phyloP scores from a whole-genome alignment of 768 basidiomycete species.

The Agaricus blazei region DNA sequence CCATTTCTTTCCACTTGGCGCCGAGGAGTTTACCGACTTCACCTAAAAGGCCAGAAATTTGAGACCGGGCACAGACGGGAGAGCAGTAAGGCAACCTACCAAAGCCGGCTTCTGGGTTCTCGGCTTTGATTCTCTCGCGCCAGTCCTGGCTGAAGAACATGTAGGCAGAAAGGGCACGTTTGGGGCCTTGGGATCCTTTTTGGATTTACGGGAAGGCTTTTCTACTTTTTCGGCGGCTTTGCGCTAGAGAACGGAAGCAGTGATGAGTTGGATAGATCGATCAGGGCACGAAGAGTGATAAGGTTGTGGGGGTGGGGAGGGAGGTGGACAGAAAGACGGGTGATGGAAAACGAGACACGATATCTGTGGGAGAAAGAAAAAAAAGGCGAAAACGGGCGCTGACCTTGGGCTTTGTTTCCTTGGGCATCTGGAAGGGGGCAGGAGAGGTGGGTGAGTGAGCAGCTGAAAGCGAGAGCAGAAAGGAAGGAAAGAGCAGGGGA shows the following conservation, averaged over 20 bases:
- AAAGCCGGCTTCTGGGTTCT: slow-evolving; percentile 93
- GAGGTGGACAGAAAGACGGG: slow-evolving; percentile 6
- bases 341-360: too few relatives aligned
- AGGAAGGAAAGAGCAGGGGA: neutral
- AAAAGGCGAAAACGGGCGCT: slow-evolving; percentile 18
- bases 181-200: slow-evolving; percentile 83
- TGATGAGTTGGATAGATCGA: slow-evolving; percentile 9
- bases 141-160: slow-evolving; percentile 99
- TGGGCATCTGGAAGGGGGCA: slow-evolving; percentile 59
- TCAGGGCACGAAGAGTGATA: neutral
- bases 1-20: slow-evolving; percentile 95
- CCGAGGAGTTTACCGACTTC: slow-evolving; percentile 95
- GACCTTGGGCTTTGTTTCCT: slow-evolving; percentile 72
- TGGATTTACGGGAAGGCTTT: slow-evolving; percentile 48
- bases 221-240: slow-evolving; percentile 74
- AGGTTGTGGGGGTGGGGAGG: neutral
- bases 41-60: slow-evolving; percentile 34
- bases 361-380: slow-evolving; percentile 8
- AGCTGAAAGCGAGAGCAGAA: neutral
- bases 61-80: neutral
- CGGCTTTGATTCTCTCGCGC: slow-evolving; percentile 91
- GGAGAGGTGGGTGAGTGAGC: neutral
- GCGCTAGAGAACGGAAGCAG: slow-evolving; percentile 38
- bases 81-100: slow-evolving; percentile 43
- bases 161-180: slow-evolving; percentile 92